Base-by-base conservation (phyloP, 2,329 filamentous ascomycete genomes). In the Penicillium aurantiogriseum region DNA sequence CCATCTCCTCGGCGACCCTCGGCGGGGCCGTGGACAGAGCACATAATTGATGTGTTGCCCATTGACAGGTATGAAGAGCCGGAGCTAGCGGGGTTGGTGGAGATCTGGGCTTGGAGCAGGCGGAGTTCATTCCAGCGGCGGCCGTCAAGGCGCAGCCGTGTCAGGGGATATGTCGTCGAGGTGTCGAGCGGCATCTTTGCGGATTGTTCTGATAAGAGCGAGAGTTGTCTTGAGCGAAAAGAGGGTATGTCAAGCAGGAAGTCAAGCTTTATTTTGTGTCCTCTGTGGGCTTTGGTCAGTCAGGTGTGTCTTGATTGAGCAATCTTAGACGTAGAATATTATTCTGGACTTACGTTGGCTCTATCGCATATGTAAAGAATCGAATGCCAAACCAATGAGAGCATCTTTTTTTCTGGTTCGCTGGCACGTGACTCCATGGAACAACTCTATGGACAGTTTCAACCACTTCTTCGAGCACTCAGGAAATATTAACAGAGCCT, bases 101-200 rank as follows among this genome's bases (percentile, higher is more conserved):
- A 90, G 71, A 99, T 92, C 76, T 95, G 90, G 47, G 90, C 93
- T 71, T 91, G 87, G 50, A 96, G 84, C 8, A 91, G 87, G 29
- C 94, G 91, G 39, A 99, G 85, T 76, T 99, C 94, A 79, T 99
- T 97, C 94, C 94, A 99, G 67, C 94, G 87, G 60, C 94, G 88
- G 60, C 90, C 89, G 71, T 89, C 93, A 64, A 91, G 87, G 70
- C 89, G 88, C 61, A 92, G 83, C 53, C 94, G 88, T 61, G 91
- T 92, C 61, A 97, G 85, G 49, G 87, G 86, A 81, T 97, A 97
- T 60, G 90, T 92, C 51, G 90, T 92, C 13, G 91, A 93, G 8
- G 92, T 96, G 77, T 97, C 93, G 74, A 97, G 90, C 57, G 93
- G 92, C 93, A 97, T 97, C 66, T 63, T 77, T 60, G 40, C 40